A percentile compares a stretch with the other conserved stretches of the same genome.
phyloP scores from a whole-genome alignment of 1,139 yeast genomes.

The Pichia sorboxylosa region DNA sequence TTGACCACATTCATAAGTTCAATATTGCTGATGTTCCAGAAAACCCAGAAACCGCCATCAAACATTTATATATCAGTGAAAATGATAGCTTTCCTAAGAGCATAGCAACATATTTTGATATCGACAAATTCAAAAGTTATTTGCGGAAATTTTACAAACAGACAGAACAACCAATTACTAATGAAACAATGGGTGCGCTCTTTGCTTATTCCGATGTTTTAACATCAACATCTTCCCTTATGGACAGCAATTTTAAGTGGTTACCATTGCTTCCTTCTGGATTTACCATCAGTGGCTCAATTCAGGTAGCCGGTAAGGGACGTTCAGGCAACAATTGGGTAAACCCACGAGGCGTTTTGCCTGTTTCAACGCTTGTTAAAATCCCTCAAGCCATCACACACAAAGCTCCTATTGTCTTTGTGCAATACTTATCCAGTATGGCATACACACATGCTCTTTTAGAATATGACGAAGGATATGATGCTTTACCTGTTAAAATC shows the following conservation, averaged over 20 bases:
- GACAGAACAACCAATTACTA: constrained; percentile 16
- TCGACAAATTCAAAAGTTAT: constrained; percentile 39
- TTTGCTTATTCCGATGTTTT: constrained; percentile 79
- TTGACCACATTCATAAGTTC: constrained; percentile 6
- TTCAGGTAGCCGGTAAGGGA: constrained; percentile 87
- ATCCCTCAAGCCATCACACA: constrained; percentile 34
- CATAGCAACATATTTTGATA: constrained; percentile 64
- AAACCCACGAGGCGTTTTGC: constrained; percentile 85
- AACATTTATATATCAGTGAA: constrained; percentile 39
- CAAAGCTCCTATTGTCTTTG: constrained; percentile 52
- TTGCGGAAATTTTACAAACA: constrained; percentile 27
- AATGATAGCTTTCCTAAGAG: constrained; percentile 31
- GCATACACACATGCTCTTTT: constrained; percentile 74
- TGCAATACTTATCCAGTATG: constrained; percentile 76
- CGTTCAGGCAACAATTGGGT: constrained; percentile 95
- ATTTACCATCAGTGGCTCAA: constrained; percentile 58
- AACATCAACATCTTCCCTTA: constrained; percentile 71
- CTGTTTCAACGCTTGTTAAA: constrained; percentile 61
- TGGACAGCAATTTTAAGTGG: constrained; percentile 59
- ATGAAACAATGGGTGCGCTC: constrained; percentile 42
- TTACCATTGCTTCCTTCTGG: constrained; percentile 60
- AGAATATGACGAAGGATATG: constrained; percentile 37
- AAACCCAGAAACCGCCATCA: constrained; percentile 44
- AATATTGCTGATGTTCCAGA: constrained; percentile 25
- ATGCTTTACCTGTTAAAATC: constrained; percentile 57